Evolutionary conservation across 169 alveolate genomes (phyloP).

Genomic region (Blepharisma undulans): DNA sequence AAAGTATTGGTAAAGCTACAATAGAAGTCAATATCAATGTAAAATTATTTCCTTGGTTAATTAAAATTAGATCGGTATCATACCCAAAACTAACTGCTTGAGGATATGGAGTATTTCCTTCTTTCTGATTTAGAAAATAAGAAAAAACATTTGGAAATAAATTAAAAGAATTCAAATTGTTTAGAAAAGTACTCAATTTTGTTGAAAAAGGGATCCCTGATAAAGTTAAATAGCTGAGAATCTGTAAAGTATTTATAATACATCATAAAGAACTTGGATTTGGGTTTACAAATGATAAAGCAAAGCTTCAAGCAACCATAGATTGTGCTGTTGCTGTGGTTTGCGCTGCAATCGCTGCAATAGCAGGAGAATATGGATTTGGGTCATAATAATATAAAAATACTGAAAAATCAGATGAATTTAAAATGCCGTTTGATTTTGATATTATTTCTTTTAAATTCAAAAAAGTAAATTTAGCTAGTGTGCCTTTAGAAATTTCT

Average conservation of each 20-base stretch:
- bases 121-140: background rate
- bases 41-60: background rate
- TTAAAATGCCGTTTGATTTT: background rate
- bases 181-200: background rate
- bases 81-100: background rate
- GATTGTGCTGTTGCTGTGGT: background rate
- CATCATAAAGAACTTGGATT: slow-evolving; percentile 6
- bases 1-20: background rate
- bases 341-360: background rate
- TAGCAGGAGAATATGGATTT: background rate
- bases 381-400: background rate
- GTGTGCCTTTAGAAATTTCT: background rate
- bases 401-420: background rate
- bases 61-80: background rate
- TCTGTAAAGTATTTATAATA: background rate
- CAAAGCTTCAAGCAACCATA: background rate
- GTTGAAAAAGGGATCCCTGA: background rate
- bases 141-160: background rate
- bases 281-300: background rate
- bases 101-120: background rate
- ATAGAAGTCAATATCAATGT: background rate
- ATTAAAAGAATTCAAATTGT: background rate
- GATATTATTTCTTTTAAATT: background rate
- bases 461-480: background rate
- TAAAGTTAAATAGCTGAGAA: background rate